Conservation (phyloP, 1,284 basidiomycete genomes). For the Pholiota adiposa region DNA sequence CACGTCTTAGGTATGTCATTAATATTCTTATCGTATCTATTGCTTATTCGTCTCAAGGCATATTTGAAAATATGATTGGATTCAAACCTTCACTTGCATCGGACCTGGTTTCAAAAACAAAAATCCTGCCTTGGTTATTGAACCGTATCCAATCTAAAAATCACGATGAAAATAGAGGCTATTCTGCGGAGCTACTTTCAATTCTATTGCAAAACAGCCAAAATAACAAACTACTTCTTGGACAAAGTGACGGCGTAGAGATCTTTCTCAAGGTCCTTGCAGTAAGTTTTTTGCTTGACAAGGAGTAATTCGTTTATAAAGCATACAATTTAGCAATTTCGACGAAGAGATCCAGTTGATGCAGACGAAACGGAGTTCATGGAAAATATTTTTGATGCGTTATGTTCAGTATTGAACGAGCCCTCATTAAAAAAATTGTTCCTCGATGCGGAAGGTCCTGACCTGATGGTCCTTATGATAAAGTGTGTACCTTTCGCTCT, state of each 20-base stretch:
- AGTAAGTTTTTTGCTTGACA: conserved; percentile 52
- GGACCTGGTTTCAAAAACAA: conserved; percentile 74
- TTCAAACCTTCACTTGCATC: conserved; percentile 80
- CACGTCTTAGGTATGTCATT: conserved; percentile 75
- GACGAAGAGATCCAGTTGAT: conserved; percentile 80
- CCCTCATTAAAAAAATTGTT: conserved; percentile 82
- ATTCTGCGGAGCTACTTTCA: conserved; percentile 87
- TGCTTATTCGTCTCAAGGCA: conserved; percentile 58
- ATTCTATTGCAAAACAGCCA: conserved; percentile 83
- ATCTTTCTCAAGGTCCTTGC: conserved; percentile 77
- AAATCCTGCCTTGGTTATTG: conserved; percentile 81
- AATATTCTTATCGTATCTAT: not conserved
- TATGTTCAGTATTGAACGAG: conserved; percentile 85
- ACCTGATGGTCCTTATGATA: conserved; percentile 97
- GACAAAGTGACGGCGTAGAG: conserved; percentile 82
- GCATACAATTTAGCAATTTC: conserved; percentile 72
- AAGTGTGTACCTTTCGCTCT: conserved; percentile 57
- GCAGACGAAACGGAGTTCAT: conserved; percentile 96
- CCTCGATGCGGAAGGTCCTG: conserved; percentile 90
- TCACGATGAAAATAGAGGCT: conserved; percentile 87
- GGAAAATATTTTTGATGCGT: conserved; percentile 92
- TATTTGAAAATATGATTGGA: conserved; percentile 92
- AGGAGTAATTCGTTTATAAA: not conserved
- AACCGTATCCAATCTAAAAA: conserved; percentile 73
- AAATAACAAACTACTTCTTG: conserved; percentile 66